Base-by-base conservation (phyloP, 805 yeast genomes). In the Spathaspora arborariae region DNA sequence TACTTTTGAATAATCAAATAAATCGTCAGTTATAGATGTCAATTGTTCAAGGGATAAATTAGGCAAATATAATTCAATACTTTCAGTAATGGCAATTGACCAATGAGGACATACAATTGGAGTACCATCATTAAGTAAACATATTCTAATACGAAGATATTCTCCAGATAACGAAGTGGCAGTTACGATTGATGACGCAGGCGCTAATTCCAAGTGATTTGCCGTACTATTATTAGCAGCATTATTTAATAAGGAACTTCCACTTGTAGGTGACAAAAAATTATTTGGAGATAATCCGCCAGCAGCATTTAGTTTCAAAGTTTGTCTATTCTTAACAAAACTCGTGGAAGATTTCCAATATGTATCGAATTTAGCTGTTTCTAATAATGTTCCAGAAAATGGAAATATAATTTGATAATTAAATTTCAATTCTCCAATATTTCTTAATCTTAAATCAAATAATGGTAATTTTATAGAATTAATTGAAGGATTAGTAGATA, bases 311-410 rank as follows among this genome's bases (percentile, higher is more conserved):
- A 58, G 51, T 42, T 63, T 67, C 38, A 59, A 49, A 11, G 58
- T 56, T 21, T 60, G 60, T 40, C 56, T 56, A 44, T 57, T 60
- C 45, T 65, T 65, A 15, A 65, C 66, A 42, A 79, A 80, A 39
- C 84, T 78, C 0, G 97, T 87, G 0, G 96, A 70, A 1, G 75
- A 84, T 65, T 91, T 94, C 99, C 99, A 92, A 66, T 92, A 92
- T 0, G 98, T 92, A 59, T 91, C 97, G 61, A 87, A 90, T 68
- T 89, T 88, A 9, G 96, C 84, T 38, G 95, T 85, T 63, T 91
- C 97, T 48, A 92, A 69, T 4, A 96, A 85, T 0, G 68, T 69
- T 5, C 97, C 97, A 5, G 83, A 74, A 60, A 85, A 94, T n/a
- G 99, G 97, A 62, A 83, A 82, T 43, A 92, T 88, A 2, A 92